Percentiles rank a stretch among this genome's conserved stretches.
These are phyloP conservation scores for Macrophomina phaseolina DNA, from an alignment of 2,329 filamentous ascomycete genomes.

Conservation along the genomic window DNA sequence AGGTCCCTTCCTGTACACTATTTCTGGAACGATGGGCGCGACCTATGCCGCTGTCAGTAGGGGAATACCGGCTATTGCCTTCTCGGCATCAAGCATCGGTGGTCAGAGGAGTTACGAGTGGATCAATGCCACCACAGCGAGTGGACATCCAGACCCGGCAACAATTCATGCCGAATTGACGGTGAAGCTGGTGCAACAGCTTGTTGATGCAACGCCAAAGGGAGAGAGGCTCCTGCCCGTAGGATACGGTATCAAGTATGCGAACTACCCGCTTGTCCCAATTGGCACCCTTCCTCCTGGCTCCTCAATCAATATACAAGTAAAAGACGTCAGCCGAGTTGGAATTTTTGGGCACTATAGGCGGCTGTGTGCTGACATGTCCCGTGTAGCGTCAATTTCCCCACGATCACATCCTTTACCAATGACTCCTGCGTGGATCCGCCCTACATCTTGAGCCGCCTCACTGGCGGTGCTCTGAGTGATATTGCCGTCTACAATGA, in stretches of 20 bases:
- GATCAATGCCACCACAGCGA: constrained; percentile 45
- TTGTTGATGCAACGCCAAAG: constrained; percentile 47
- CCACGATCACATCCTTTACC: constrained; percentile 47
- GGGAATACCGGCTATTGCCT: constrained; percentile 57
- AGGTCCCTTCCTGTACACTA: constrained; percentile 58
- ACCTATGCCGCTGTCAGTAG: constrained; percentile 58
- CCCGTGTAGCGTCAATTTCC: constrained; percentile 54
- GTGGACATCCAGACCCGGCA: constrained; percentile 47
- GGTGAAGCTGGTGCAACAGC: constrained; percentile 52
- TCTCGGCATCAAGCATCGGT: constrained; percentile 51
- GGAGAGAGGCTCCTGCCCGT: constrained; percentile 49
- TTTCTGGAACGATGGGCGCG: constrained; percentile 47
- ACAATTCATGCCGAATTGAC: constrained; percentile 52
- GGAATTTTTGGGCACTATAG: too few species aligned
- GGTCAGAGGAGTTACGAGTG: constrained; percentile 51
- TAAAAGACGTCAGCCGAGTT: too few species aligned
- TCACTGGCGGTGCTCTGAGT: constrained; percentile 57
- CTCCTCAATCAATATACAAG: too few species aligned
- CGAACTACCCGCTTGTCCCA: background rate
- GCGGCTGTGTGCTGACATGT: background rate
- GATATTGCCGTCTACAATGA: constrained; percentile 54
- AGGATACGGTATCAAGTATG: constrained; percentile 55
- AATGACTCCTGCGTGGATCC: constrained; percentile 50
- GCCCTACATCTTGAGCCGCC: constrained; percentile 53
- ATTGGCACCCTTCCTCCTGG: too few species aligned